Percentiles rank a stretch among this genome's conserved stretches.
Conservation (phyloP, 306 rosid genomes). For the Quercus dentata region DNA sequence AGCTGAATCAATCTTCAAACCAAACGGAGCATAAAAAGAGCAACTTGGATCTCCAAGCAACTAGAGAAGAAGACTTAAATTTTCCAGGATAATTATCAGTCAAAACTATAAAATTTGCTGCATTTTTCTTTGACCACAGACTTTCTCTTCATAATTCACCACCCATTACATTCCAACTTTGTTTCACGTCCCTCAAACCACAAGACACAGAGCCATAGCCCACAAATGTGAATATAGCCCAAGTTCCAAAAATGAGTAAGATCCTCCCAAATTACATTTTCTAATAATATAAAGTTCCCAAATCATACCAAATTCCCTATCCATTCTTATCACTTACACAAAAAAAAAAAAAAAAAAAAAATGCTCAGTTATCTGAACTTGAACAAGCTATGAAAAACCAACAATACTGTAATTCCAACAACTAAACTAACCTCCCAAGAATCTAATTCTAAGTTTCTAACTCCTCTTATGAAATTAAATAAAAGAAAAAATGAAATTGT, state of each 20-base stretch:
- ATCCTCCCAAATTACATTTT: no score
- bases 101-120: background rate
- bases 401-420: background rate
- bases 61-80: no score
- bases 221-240: no score
- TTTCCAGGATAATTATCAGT: no score
- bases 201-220: background rate
- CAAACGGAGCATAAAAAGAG: background rate
- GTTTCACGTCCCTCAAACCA: background rate
- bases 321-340: background rate
- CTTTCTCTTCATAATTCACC: background rate
- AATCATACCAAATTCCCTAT: no score
- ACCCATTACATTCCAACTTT: background rate
- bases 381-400: background rate
- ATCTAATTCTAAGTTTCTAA: background rate
- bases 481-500: background rate
- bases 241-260: background rate
- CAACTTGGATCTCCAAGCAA: background rate
- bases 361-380: background rate
- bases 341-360: no score
- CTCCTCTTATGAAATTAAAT: background rate
- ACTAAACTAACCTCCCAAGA: background rate
- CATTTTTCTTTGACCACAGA: background rate
- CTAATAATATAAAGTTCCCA: no score
- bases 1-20: background rate